Evolutionary conservation across 441 rosid genomes (phyloP), one percentile per base, ranked within the genome.

Genomic region (Arabidopsis lyrata): DNA sequence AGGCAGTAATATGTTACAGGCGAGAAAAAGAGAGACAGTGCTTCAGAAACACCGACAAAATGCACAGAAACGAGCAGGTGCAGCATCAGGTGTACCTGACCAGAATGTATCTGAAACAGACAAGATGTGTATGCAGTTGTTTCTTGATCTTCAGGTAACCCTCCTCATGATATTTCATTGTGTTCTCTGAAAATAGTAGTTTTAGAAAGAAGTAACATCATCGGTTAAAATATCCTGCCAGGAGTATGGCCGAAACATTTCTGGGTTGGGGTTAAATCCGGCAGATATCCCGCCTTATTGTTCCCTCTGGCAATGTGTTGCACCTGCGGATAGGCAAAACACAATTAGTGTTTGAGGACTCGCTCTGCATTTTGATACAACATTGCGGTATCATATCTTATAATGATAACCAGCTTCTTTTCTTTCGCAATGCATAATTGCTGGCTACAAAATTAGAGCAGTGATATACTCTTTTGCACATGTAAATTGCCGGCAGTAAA

Each of bases 71-170:
- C 90, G 98, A 63, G 88, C 86, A 68, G 97, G 98, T 72, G 93
- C 95, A 20, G 91, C 92, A 86, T 86, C 96, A 63, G 97, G 95
- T 77, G 82, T 83, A 18, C 80, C 91, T 6, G 99, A 91, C 75
- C 82, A 86, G 35, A 87, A 88, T 72, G 87, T 90, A 53, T 88
- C 98, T 0, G 93, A 88, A 75, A 86, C 95, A 5, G 97, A 93
- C 84, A 95, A 93, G 83, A 85, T 93, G 73, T 90, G 98, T 65
- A 86, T 87, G 97, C 99, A 95, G 67, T 74, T 93, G 74, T 95
- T 95, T 85, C 92, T 95, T 50, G 99, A 95, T 82, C 84, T 90
- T 79, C 98, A 93, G 99, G 99, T 90, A 76, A 55, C 63, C 59
- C 9, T 66, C 29, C 2, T 9, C 53, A 38, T 29, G 18, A 12